A percentile compares a stretch with the other conserved stretches of the same genome.
These are phyloP conservation scores for Trichothecium sympodiale DNA, from an alignment of 2,329 filamentous ascomycete species.

Conservation along the genomic window DNA sequence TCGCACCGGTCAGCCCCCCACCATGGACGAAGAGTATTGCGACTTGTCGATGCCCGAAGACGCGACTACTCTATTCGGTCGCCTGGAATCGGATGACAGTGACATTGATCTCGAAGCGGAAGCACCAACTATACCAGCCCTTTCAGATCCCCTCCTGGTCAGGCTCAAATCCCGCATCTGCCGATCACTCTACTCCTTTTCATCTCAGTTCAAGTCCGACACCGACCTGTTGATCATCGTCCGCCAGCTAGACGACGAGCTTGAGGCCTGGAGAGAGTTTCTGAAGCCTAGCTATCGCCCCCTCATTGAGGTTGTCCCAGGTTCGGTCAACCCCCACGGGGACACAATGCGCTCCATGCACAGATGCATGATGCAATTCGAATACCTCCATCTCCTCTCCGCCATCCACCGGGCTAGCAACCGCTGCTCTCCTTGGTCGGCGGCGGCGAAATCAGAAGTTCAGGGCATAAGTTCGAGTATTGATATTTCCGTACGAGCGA, in stretches of 20 bases:
- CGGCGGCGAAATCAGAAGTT: neutral
- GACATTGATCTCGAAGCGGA: too few species aligned
- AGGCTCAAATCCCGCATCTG: conserved; percentile 34
- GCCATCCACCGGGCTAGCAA: conserved; percentile 44
- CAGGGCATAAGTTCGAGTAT: conserved; percentile 34
- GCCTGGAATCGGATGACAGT: too few species aligned
- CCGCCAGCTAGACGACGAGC: conserved; percentile 42
- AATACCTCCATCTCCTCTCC: conserved; percentile 44
- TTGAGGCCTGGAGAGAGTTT: conserved; percentile 42
- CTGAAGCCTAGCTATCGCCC: conserved; percentile 34
- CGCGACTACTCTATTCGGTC: too few species aligned
- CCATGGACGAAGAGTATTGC: conserved; percentile 32
- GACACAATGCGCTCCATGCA: neutral
- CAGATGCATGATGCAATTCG: conserved; percentile 26
- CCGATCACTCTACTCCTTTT: conserved; percentile 36
- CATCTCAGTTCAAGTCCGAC: conserved; percentile 36
- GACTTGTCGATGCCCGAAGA: conserved; percentile 24
- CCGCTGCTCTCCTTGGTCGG: conserved; percentile 29
- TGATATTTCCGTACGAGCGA: conserved; percentile 41
- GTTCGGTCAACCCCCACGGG: neutral
- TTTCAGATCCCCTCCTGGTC: conserved; percentile 9
- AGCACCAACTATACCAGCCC: too few species aligned
- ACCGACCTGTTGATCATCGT: conserved; percentile 42
- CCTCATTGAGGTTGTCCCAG: neutral
- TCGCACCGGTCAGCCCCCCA: conserved; percentile 11